A percentile compares a stretch with the other conserved stretches of the same genome.
Evolutionary conservation across 495 filamentous ascomycete species (phyloP).

Genomic region (Xylaria venustula): DNA sequence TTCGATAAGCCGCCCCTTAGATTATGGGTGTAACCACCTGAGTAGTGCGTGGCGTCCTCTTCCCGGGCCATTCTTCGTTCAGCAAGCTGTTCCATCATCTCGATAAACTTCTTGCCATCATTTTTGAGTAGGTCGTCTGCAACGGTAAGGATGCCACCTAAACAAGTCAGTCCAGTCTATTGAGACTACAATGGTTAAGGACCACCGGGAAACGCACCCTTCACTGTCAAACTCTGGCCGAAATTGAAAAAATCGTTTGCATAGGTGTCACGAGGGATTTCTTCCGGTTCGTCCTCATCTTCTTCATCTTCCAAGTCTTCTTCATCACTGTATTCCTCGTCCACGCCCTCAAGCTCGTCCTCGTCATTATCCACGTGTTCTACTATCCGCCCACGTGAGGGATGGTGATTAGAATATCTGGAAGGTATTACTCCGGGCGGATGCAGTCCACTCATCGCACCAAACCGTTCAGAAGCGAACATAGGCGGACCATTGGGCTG

Average conservation of each 20-base stretch:
- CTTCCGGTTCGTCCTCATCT: conserved; percentile 56
- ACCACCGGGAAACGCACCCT: conserved; percentile 62
- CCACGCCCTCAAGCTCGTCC: conserved; percentile 65
- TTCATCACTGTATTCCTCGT: conserved; percentile 52
- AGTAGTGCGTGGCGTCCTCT: conserved; percentile 72
- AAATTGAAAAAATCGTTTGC: conserved; percentile 90
- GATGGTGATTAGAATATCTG: conserved; percentile 48
- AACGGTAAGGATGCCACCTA: conserved; percentile 96
- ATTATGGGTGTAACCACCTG: conserved; percentile 58
- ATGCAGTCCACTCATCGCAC: conserved; percentile 51
- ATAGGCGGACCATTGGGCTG: conserved; percentile 58
- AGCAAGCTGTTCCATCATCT: conserved; percentile 99
- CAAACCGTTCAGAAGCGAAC: conserved; percentile 61
- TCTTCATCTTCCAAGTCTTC: conserved; percentile 65
- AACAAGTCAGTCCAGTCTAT: conserved; percentile 30
- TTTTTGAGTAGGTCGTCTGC: conserved; percentile 98
- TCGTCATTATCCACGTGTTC: conserved; percentile 60
- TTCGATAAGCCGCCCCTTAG: conserved; percentile 39
- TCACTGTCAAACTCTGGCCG: conserved; percentile 92
- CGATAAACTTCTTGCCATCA: conserved; percentile 99
- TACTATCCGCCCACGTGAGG: conserved; percentile 53
- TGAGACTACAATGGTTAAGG: conserved; percentile 31
- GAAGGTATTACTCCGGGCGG: conserved; percentile 46
- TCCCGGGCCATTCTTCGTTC: conserved; percentile 96
- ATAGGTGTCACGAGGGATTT: conserved; percentile 63